phyloP scores from a whole-genome alignment of 164 flowering plant genomes.

The Aristolochia fimbriata region DNA sequence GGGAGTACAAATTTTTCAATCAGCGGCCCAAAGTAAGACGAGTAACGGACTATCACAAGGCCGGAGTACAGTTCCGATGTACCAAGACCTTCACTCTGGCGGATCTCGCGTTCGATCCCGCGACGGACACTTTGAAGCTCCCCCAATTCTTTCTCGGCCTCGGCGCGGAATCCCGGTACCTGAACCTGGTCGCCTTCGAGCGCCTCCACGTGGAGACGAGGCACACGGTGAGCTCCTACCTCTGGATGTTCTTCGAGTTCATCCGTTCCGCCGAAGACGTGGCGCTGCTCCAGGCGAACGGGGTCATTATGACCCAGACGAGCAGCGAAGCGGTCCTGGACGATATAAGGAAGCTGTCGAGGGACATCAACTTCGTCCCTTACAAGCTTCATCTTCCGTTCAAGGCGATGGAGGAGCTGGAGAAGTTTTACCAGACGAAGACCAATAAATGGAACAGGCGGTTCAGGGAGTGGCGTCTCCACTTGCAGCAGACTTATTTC shows the following conservation, averaged over 20 bases:
- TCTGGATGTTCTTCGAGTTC: conserved; percentile 43
- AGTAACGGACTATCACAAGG: conserved; percentile 30
- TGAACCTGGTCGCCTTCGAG: conserved; percentile 49
- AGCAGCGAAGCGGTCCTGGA: conserved; percentile 47
- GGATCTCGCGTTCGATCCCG: conserved; percentile 27
- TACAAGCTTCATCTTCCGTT: conserved; percentile 11
- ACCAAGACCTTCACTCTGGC: conserved; percentile 16
- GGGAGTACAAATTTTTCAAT: not conserved
- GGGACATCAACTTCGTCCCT: conserved; percentile 33
- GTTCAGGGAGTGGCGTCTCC: conserved; percentile 36
- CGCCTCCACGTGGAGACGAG: conserved; percentile 43
- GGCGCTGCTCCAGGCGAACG: conserved; percentile 21
- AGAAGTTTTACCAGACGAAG: conserved; percentile 25
- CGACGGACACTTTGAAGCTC: conserved; percentile 30
- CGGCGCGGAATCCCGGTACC: conserved; percentile 26
- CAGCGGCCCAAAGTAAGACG: not conserved
- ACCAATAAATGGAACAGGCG: not conserved
- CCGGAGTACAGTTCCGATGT: conserved; percentile 24
- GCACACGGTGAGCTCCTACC: conserved; percentile 35
- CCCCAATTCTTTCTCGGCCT: conserved; percentile 34
- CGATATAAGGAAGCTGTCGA: conserved; percentile 36
- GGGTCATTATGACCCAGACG: conserved; percentile 31
- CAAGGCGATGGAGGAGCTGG: conserved; percentile 21
- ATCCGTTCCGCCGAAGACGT: conserved; percentile 41
- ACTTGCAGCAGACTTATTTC: conserved; percentile 41